Evolutionary conservation across 2,329 filamentous ascomycete genomes (phyloP), one percentile per base, ranked within the genome.

Genomic region (Sporothrix phasma): DNA sequence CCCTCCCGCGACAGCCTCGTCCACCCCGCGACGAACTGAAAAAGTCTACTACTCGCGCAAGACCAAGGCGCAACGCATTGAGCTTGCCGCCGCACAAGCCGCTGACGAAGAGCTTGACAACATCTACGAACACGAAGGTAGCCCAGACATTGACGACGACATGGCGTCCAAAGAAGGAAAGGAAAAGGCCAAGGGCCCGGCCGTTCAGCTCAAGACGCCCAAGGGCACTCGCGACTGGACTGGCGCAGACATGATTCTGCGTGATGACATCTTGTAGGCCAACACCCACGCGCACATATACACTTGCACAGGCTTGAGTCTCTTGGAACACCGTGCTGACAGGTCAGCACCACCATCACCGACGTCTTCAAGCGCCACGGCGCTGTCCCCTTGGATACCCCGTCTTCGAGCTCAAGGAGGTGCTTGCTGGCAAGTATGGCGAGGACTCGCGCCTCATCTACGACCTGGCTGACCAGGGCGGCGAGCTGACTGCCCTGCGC

Each of bases 401-500:
- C 66, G 88, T 91, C 58, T 92, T 92, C 72, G 89, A 92, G 74
- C 79, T 91, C 62, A 86, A 87, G 72, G 88, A 90, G 68, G 88
- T 90, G 66, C 80, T 90, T 10, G 66, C 66, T 1, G 69, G 70
- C 66, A 71, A 73, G 65, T 70, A 67, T 76, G 88, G 88, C 73
- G 88, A 92, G 76, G 88, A 92, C 76, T 88, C 85, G 71, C 90
- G 90, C 59, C 69, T 73, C 63, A 73, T 73, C 76, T 93, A 93
- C 77, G 88, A 93, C 73, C 82, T 93, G 67, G 86, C 87, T 69
- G 89, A 94, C 72, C 89, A 94, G 73, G 90, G 89, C 69, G 90
- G 90, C 68, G 89, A 94, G 77, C 80, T 91, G 66, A 90, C 88
- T 76, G 90, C 89, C 17, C 80, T 93, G 68, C 84, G 90, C 70